Evolutionary conservation across 2,329 filamentous ascomycete species (phyloP).

Genomic region (Calonectria hongkongensis): DNA sequence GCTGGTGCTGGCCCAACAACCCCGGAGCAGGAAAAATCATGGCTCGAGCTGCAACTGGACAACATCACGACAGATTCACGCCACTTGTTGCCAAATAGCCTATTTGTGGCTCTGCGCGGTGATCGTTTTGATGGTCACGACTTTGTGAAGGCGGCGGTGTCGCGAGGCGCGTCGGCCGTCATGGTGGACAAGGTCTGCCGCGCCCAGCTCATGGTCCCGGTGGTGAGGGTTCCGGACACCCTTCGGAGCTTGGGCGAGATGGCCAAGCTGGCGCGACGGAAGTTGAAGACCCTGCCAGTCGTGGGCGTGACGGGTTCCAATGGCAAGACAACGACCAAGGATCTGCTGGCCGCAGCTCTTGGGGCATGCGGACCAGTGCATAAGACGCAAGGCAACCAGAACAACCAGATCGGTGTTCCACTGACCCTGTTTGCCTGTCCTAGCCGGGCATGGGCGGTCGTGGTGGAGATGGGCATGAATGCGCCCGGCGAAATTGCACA

Average conservation of each 20-base stretch:
- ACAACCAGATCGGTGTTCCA: not conserved
- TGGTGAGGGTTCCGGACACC: not conserved
- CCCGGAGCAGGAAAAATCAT: not conserved
- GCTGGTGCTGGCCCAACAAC: not conserved
- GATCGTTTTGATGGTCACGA: not conserved
- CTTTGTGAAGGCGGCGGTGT: not conserved
- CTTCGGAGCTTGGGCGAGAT: not conserved
- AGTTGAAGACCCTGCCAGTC: not conserved
- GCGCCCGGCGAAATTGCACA: not conserved
- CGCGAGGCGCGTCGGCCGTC: not conserved
- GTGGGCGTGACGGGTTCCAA: slow-evolving; percentile 8
- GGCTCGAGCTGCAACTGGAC: not conserved
- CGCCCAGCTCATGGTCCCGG: not conserved
- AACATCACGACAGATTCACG: not conserved
- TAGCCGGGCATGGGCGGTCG: not conserved
- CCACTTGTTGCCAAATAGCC: not conserved
- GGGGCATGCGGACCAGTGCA: not conserved
- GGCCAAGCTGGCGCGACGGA: not conserved
- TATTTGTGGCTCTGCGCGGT: not conserved
- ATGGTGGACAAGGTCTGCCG: not conserved
- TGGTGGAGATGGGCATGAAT: not conserved
- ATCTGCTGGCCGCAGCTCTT: not conserved
- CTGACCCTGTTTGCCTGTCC: not conserved
- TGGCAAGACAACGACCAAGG: slow-evolving; percentile 10
- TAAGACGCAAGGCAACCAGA: not conserved